These are phyloP conservation scores for Pinus taeda DNA, from an alignment of 75 land plant genomes.

Conservation along the genomic window DNA sequence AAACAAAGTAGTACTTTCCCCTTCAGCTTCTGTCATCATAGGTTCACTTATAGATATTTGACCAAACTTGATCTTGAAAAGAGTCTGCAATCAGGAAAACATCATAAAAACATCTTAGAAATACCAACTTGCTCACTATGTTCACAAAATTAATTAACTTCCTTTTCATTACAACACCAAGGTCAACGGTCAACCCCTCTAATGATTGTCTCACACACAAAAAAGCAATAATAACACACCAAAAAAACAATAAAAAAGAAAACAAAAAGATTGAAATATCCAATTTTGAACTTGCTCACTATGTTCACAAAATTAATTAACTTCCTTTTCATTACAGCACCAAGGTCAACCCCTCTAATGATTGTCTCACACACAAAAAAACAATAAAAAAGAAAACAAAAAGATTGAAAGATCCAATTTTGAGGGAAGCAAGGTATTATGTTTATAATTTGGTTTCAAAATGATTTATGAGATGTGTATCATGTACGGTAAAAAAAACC, in stretches of 20 bases:
- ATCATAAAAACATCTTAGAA: not conserved
- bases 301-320: not conserved
- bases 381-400: not conserved
- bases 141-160: not conserved
- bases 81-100: constrained; percentile 46
- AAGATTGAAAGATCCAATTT: not conserved
- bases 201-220: not conserved
- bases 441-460: no score
- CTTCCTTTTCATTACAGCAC: not conserved
- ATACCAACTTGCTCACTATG: no score
- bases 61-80: constrained; percentile 95
- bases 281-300: no score
- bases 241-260: no score
- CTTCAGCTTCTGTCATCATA: constrained; percentile 99
- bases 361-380: not conserved
- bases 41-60: constrained; percentile 98
- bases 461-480: no score
- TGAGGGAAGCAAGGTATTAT: not conserved
- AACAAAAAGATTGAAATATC: no score
- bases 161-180: not conserved
- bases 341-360: not conserved
- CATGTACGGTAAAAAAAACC: no score
- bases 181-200: not conserved
- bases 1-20: constrained; percentile 96
- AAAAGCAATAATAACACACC: not conserved